Percentiles rank a stretch among this genome's conserved stretches.
These are phyloP conservation scores for Yamadazyma aaseri DNA, from an alignment of 1,139 yeast species.

Conservation along the genomic window DNA sequence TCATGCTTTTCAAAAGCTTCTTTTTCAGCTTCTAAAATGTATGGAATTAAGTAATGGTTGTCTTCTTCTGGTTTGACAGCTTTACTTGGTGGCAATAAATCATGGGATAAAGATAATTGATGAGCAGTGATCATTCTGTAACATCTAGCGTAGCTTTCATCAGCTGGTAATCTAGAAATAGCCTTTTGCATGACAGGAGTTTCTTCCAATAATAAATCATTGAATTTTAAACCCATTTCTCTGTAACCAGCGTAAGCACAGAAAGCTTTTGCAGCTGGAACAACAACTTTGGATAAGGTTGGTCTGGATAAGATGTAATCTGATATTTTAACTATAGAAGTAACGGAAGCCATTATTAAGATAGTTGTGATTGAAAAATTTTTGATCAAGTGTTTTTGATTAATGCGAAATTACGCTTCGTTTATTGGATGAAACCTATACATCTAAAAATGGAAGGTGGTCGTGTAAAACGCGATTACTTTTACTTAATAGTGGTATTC, in stretches of 20 bases:
- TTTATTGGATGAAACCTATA: conserved; percentile 7
- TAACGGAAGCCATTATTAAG: conserved; percentile 62
- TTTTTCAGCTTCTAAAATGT: conserved; percentile 90
- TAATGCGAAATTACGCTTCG: conserved; percentile 11
- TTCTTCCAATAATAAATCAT: conserved; percentile 88
- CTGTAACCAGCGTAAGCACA: conserved; percentile 84
- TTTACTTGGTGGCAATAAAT: conserved; percentile 77
- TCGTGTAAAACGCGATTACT: conserved; percentile 1
- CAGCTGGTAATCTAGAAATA: conserved; percentile 78
- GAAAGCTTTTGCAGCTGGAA: conserved; percentile 79
- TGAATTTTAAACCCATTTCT: conserved; percentile 84
- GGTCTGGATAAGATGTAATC: conserved; percentile 84
- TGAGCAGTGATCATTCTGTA: conserved; percentile 91
- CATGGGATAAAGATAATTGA: conserved; percentile 82
- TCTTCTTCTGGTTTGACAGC: conserved; percentile 83
- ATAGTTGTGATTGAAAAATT: neutral
- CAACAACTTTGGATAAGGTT: conserved; percentile 65
- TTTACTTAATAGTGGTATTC: conserved; percentile 37
- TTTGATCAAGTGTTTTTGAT: conserved; percentile 3
- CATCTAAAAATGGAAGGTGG: conserved; percentile 20
- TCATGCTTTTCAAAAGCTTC: conserved; percentile 86
- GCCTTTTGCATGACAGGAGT: conserved; percentile 86
- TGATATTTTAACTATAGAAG: conserved; percentile 79
- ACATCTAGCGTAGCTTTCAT: conserved; percentile 84
- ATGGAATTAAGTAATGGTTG: conserved; percentile 80